Base-by-base conservation (phyloP, 148 eudicot species). In the Chenopodium suecicum region DNA sequence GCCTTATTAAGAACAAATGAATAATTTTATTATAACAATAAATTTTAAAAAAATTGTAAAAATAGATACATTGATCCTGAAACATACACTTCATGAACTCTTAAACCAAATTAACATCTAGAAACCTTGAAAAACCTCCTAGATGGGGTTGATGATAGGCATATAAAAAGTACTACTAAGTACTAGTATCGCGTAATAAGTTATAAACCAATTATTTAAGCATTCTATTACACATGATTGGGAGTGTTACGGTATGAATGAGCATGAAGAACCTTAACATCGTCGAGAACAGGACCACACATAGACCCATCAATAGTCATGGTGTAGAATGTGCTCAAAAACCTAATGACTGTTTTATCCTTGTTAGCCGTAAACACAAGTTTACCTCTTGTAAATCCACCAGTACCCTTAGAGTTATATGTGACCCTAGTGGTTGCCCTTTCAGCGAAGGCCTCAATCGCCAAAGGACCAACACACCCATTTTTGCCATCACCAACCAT, bases 381-480 rank as follows among this genome's bases (percentile, higher is more conserved):
- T 8, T 25, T 32, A 0, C 78, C 87, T n/a, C 8, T 79, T 0
- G 37, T 34, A 11, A 87, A 87, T 27, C 89, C 89, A 9, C 89
- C 83, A 13, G 60, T 56, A 16, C 87, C 87, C 27, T 77, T 85
- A 31, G 89, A 87, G 37, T 73, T 27, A 9, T 89, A 89, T 32
- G 85, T 80, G 27, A 85, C 86, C 12, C 7, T 73, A 17, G 82
- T 67, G n/a, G 73, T 79, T 9, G 64, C 86, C 34, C 46, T 75
- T 0, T 65, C 88, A 6, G 91, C 89, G 62, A 82, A 87, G 0
- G 89, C 91, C 78, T 89, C 91, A 4, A 89, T 79, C 0, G 81
- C 85, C 81, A 89, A 73, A 2, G 88, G 81, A 25, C 91, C 89
- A 1, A 79, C 87, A n/a, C 91, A 89, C 5, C 72, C 81, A 52